phyloP scores from a whole-genome alignment of 140 eudicot genomes.

The Bidens hawaiensis region DNA sequence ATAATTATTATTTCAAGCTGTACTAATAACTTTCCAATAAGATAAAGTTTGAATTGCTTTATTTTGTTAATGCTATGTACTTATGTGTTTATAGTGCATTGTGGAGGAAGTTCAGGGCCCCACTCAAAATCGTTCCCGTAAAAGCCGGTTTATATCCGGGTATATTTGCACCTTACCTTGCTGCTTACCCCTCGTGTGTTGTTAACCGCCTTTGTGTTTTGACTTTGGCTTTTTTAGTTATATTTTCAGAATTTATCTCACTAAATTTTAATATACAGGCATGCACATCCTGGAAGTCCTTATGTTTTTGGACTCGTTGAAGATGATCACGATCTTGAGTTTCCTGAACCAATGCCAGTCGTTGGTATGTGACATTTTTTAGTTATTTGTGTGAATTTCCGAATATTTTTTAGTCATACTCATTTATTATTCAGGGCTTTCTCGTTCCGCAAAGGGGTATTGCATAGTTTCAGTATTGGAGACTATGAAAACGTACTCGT shows the following conservation, averaged over 20 bases:
- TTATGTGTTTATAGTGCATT: slow-evolving; percentile 54
- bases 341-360: slow-evolving; percentile 99
- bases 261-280: slow-evolving; percentile 53
- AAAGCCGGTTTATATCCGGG: slow-evolving; percentile 98
- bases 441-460: slow-evolving; percentile 96
- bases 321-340: slow-evolving; percentile 82
- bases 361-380: slow-evolving; percentile 70
- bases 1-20: slow-evolving; percentile 5
- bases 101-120: slow-evolving; percentile 99
- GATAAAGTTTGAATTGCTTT: background rate
- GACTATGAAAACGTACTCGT: slow-evolving; percentile 90
- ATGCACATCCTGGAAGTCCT: slow-evolving; percentile 99
- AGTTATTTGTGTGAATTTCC: background rate
- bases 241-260: background rate
- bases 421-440: slow-evolving; percentile 66
- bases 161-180: slow-evolving; percentile 27
- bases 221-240: background rate
- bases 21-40: slow-evolving; percentile 6
- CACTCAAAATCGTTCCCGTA: slow-evolving; percentile 86
- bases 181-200: slow-evolving; percentile 1
- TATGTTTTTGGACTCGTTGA: slow-evolving; percentile 94
- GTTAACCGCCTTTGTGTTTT: slow-evolving; percentile 3
- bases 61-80: background rate
- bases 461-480: slow-evolving; percentile 76
- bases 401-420: background rate